Conservation (phyloP, 2,329 filamentous ascomycete genomes). For the Ceratocystis cacaofunesta region DNA sequence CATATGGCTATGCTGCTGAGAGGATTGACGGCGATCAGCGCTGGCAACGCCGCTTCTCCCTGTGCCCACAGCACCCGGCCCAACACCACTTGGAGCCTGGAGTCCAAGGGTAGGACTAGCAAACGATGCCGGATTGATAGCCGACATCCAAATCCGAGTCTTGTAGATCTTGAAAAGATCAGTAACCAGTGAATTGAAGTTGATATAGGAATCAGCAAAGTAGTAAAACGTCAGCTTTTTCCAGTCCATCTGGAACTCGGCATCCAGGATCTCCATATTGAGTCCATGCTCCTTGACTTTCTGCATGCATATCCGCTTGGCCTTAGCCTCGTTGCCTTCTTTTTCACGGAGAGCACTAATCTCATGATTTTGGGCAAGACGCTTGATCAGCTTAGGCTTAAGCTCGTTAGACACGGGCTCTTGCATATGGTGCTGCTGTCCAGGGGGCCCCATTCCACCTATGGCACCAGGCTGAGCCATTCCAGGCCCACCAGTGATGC, state of each 20-base stretch:
- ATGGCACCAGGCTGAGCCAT: constrained; percentile 38
- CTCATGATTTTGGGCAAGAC: constrained; percentile 81
- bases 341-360: constrained; percentile 82
- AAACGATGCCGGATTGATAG: constrained; percentile 94
- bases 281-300: constrained; percentile 90
- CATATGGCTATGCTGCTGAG: constrained; percentile 25
- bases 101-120: constrained; percentile 61
- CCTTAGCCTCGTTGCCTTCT: constrained; percentile 93
- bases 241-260: constrained; percentile 98
- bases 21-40: constrained; percentile 35
- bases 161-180: constrained; percentile 99
- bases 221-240: constrained; percentile 99
- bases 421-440: constrained; percentile 57
- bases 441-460: constrained; percentile 63
- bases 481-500: constrained; percentile 26
- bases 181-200: constrained; percentile 94
- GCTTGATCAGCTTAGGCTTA: constrained; percentile 93
- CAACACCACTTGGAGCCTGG: constrained; percentile 52
- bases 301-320: constrained; percentile 89
- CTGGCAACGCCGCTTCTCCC: constrained; percentile 33
- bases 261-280: constrained; percentile 97
- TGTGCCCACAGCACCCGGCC: constrained; percentile 49
- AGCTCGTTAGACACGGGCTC: constrained; percentile 60
- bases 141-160: constrained; percentile 98
- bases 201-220: constrained; percentile 95